Evolutionary conservation across 768 basidiomycete genomes (phyloP).

Genomic region (Rhizopogon vesiculosus): DNA sequence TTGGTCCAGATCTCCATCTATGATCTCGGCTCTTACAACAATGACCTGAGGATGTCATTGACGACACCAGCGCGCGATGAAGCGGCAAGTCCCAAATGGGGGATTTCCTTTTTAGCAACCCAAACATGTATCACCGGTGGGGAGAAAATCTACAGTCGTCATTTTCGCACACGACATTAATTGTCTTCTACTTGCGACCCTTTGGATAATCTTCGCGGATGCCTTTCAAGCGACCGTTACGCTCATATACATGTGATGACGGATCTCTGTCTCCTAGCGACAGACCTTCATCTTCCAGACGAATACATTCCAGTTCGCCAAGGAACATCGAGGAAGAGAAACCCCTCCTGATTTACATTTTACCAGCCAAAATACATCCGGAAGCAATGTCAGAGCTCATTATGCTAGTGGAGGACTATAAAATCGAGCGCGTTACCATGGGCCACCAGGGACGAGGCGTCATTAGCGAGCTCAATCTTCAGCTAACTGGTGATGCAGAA

Average conservation of each 20-base stretch:
- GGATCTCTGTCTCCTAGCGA: background rate
- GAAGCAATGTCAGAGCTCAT: slow-evolving; percentile 17
- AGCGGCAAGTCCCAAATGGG: background rate
- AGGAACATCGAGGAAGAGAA: slow-evolving; percentile 3
- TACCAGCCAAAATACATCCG: slow-evolving; percentile 27
- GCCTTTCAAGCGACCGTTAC: background rate
- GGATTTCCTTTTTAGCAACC: background rate
- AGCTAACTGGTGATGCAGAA: slow-evolving; percentile 34
- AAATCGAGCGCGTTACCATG: background rate
- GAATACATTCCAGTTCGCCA: slow-evolving; percentile 4
- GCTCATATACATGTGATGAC: background rate
- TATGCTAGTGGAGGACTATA: slow-evolving; percentile 18
- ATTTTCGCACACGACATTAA: background rate
- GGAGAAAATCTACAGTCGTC: background rate
- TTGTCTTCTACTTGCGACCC: background rate
- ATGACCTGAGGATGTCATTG: too few relatives aligned
- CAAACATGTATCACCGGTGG: too few relatives aligned
- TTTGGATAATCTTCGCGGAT: background rate
- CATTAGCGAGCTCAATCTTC: slow-evolving; percentile 14
- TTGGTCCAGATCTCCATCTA: too few relatives aligned
- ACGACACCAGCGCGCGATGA: too few relatives aligned
- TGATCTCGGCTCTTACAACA: too few relatives aligned
- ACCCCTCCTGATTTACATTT: slow-evolving; percentile 22
- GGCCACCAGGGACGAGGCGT: background rate
- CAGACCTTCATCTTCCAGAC: slow-evolving; percentile 12